phyloP scores from a whole-genome alignment of 768 basidiomycete species.

The Russula virescens region DNA sequence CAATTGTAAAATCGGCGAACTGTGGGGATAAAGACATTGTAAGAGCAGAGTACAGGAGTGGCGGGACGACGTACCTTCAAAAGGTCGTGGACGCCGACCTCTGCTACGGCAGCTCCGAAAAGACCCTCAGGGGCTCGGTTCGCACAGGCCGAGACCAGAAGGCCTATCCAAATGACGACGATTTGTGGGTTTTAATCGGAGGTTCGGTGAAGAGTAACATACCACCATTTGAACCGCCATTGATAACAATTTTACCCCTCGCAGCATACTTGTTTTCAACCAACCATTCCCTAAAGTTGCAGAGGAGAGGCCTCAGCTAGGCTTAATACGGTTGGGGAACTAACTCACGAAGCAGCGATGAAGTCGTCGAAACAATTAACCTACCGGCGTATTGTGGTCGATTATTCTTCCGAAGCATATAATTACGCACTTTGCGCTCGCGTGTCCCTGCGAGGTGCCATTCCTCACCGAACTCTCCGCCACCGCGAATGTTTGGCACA shows the following conservation, averaged over 20 bases:
- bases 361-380: conserved; percentile 79
- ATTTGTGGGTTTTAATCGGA: neutral
- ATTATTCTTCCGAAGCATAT: neutral
- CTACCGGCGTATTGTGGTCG: conserved; percentile 30
- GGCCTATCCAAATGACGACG: conserved; percentile 37
- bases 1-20: conserved; percentile 76
- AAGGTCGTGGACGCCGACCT: conserved; percentile 78
- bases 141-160: conserved; percentile 79
- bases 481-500: conserved; percentile 45
- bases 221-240: conserved; percentile 82
- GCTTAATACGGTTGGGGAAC: neutral
- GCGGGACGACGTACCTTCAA: conserved; percentile 48
- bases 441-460: conserved; percentile 72
- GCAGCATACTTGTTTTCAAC: conserved; percentile 67
- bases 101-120: conserved; percentile 73
- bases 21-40: conserved; percentile 26
- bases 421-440: conserved; percentile 54
- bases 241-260: conserved; percentile 66
- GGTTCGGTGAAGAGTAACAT: conserved; percentile 22
- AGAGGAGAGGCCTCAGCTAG: neutral
- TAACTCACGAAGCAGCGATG: conserved; percentile 66
- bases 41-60: neutral
- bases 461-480: conserved; percentile 76
- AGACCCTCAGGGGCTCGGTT: conserved; percentile 72
- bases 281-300: conserved; percentile 50